Percentiles rank a stretch among this genome's conserved stretches.
Evolutionary conservation across 2,329 filamentous ascomycete genomes (phyloP).

Genomic region (Diatrype stigma): DNA sequence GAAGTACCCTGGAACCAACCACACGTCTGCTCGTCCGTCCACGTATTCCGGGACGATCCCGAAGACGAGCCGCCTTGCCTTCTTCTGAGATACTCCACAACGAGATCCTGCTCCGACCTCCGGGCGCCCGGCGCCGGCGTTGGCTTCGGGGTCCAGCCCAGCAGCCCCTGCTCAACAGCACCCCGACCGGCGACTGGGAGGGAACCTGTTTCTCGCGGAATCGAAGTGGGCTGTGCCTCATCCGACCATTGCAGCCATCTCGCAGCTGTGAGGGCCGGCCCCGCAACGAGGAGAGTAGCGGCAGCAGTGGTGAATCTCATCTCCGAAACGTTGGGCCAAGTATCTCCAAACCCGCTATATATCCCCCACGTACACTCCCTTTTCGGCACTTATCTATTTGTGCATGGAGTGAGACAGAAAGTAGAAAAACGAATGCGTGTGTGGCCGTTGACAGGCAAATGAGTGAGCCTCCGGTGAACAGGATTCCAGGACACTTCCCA

Average conservation of each 20-base stretch:
- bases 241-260: constrained; percentile 21
- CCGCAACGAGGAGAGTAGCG: constrained; percentile 12
- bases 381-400: too few species aligned
- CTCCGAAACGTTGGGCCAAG: not conserved
- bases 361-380: not conserved
- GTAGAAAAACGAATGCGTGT: too few species aligned
- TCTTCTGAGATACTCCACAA: constrained; percentile 13
- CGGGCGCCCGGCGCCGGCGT: constrained; percentile 17
- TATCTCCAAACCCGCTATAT: not conserved
- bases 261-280: constrained; percentile 10
- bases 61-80: constrained; percentile 2
- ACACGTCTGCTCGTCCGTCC: constrained; percentile 25
- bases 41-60: constrained; percentile 8
- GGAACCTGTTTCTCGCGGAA: constrained; percentile 16
- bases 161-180: not conserved
- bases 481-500: too few species aligned
- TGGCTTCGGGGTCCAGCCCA: constrained; percentile 21
- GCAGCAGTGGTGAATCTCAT: constrained; percentile 14
- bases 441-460: too few species aligned
- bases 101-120: constrained; percentile 10
- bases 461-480: too few species aligned
- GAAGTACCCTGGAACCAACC: constrained; percentile 23
- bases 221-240: constrained; percentile 9
- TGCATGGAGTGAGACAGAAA: too few species aligned
- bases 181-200: not conserved